Evolutionary conservation across 768 basidiomycete species (phyloP), one percentile per base, ranked within the genome.

Genomic region (Hericium alpestre): DNA sequence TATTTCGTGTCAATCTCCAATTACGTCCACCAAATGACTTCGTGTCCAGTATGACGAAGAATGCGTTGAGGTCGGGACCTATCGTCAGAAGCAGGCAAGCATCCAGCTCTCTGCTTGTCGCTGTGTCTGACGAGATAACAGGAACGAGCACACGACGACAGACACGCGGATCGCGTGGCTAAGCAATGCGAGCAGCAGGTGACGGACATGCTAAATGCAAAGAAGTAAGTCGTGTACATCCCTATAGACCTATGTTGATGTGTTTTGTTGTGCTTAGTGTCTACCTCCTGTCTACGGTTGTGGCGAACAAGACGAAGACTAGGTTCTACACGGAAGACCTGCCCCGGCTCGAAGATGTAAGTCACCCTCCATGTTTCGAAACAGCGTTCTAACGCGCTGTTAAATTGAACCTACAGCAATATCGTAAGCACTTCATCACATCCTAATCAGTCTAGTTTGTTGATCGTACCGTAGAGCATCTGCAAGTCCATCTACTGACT

Each of bases 141-240:
- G 87, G 80, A 75, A 53, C 81, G 84, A 57, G 79, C 80, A 46
- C 74, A 74, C 41, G 87, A 89, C 64, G 90, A 92, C 65, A 81
- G 77, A 49, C 88, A 90, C 57, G 83, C 86, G 37, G 87, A 86
- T 55, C 79, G 87, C 38, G 80, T 77, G 3, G 83, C 82, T 18
- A 83, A 79, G 66, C 88, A 90, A 63, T 80, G 80, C 47, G 88
- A 90, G 60, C 83, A 87, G 62, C 87, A 90, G 63, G 79, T 78
- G 54, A 75, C 76, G 38, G 86, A 90, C 41, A 91, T 92, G 90
- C 69, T 82, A 46, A 86, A 84, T 62, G 79, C 81, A 69, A 92
- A 91, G 74, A 92, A 91, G 90, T 90, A 57, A 40, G 38, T 22
- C 20, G 40, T n/a, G 49, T 18, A 41, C 39, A 9, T 51, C 9